Evolutionary conservation across 306 rosid genomes (phyloP).

Genomic region (Prunus mira): DNA sequence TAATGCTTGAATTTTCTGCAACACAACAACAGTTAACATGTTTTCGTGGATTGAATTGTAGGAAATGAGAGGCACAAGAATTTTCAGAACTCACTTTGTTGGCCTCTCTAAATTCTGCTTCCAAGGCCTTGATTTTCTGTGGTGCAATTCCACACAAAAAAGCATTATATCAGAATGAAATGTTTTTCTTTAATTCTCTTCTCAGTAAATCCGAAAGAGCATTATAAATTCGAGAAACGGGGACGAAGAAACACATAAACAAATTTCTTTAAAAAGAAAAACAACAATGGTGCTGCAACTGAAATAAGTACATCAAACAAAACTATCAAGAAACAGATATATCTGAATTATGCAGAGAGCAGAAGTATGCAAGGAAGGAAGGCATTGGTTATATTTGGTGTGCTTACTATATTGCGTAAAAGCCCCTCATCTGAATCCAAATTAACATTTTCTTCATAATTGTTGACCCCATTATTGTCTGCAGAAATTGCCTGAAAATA

Average conservation of each 20-base stretch:
- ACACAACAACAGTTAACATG: slow-evolving; percentile 13
- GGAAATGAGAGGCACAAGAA: background rate
- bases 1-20: slow-evolving; percentile 71
- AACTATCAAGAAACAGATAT: too few species aligned
- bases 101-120: slow-evolving; percentile 53
- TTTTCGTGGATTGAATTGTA: background rate
- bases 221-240: too few species aligned
- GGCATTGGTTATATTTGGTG: background rate
- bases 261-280: too few species aligned
- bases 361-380: background rate
- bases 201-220: too few species aligned
- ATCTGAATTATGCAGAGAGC: too few species aligned
- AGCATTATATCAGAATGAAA: too few species aligned
- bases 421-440: slow-evolving; percentile 22
- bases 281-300: too few species aligned
- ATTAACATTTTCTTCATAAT: slow-evolving; percentile 15
- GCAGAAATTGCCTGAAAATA: slow-evolving; percentile 47
- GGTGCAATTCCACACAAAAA: slow-evolving; percentile 20
- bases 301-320: background rate
- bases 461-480: slow-evolving; percentile 24
- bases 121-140: slow-evolving; percentile 52
- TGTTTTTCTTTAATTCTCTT: too few species aligned
- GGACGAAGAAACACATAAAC: too few species aligned
- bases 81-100: slow-evolving; percentile 48
- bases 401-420: slow-evolving; percentile 34